phyloP scores from a whole-genome alignment of 352 stramenopile genomes.

The Pilasporangium apinafurcum region DNA sequence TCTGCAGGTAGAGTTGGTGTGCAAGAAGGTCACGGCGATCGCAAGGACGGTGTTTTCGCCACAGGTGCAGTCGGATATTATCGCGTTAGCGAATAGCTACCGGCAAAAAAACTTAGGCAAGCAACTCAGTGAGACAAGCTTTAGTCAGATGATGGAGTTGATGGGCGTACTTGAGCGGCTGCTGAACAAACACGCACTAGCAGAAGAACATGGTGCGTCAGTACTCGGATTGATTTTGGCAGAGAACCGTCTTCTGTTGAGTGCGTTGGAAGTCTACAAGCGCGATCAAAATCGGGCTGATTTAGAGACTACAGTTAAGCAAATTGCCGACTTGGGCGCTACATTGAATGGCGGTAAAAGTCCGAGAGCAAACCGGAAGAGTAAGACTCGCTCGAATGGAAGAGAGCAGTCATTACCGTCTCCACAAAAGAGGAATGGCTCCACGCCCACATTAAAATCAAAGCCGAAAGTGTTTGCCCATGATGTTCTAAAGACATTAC shows the following conservation, averaged over 20 bases:
- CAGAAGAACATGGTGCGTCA: slow-evolving; percentile 42
- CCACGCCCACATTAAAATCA: slow-evolving; percentile 1
- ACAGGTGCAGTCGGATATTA: slow-evolving; percentile 44
- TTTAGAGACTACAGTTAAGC: slow-evolving; percentile 44
- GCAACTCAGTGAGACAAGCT: slow-evolving; percentile 1
- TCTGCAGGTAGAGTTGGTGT: slow-evolving; percentile 36
- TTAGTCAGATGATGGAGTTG: slow-evolving; percentile 40
- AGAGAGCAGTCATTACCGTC: too few relatives aligned
- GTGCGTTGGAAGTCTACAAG: slow-evolving; percentile 46
- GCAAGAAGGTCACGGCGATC: slow-evolving; percentile 46
- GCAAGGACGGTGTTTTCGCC: slow-evolving; percentile 45
- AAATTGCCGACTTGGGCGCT: slow-evolving; percentile 29
- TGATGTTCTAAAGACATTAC: slow-evolving; percentile 35
- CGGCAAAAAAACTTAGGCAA: not conserved
- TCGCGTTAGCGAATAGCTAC: slow-evolving; percentile 22
- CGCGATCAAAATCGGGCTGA: slow-evolving; percentile 31
- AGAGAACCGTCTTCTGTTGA: slow-evolving; percentile 45
- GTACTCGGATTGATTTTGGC: slow-evolving; percentile 40
- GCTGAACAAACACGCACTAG: slow-evolving; percentile 50
- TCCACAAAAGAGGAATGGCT: slow-evolving; percentile 6
- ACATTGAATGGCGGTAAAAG: not conserved
- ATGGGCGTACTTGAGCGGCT: slow-evolving; percentile 39
- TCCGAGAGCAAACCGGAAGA: not conserved
- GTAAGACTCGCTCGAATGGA: slow-evolving; percentile 2
- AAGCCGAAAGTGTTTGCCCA: slow-evolving; percentile 6